Evolutionary conservation across 176 grass and related monocot species (phyloP), one percentile per base, ranked within the genome.

Genomic region (Luzula sylvatica): DNA sequence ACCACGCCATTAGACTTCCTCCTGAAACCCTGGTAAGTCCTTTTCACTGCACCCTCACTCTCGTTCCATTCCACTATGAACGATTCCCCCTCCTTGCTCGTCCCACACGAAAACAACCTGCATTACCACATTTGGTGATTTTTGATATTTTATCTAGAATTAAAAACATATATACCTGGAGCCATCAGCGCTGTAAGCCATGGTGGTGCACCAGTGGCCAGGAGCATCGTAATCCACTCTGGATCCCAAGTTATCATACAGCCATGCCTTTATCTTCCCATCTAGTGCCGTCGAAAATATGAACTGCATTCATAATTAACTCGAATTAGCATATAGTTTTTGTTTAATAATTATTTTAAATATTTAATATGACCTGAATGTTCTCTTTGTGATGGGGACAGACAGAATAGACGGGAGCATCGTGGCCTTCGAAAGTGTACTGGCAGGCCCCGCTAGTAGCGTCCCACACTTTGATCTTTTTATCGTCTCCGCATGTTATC

Each of bases 221-320:
- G 93, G 93, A 15, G 93, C 93, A 69, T 98, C 93, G 75, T 98
- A 98, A 75, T 98, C 93, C 58, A 98, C 93, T 75, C 93, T 86
- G 45, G 93, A 98, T 58, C 93, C 93, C 65, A 92, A 74, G 77
- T 83, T 87, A 67, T 98, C 93, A 80, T 98, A 98, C 20, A 98
- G 38, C 93, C 93, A 98, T 18, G 93, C 93, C 55, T 98, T 98
- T 70, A 98, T 98, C 72, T 98, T 98, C 53, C 93, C 93, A 83
- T 98, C 93, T 65, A 98, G 61, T 61, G 93, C 93, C 26, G 86
- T 98, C 22, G 93, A 98, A 74, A 98, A 98, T 54, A 98, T 92
- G 65, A 98, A 98, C 87, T 94, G 69, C 61, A 67, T 8, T 35
- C 30, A 35, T 35, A 52, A 58, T 26, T 35, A 52, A 58, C 21